A percentile compares a stretch with the other conserved stretches of the same genome.
Conservation (phyloP, 2,329 filamentous ascomycete genomes). For the Monosporascus sp. region DNA sequence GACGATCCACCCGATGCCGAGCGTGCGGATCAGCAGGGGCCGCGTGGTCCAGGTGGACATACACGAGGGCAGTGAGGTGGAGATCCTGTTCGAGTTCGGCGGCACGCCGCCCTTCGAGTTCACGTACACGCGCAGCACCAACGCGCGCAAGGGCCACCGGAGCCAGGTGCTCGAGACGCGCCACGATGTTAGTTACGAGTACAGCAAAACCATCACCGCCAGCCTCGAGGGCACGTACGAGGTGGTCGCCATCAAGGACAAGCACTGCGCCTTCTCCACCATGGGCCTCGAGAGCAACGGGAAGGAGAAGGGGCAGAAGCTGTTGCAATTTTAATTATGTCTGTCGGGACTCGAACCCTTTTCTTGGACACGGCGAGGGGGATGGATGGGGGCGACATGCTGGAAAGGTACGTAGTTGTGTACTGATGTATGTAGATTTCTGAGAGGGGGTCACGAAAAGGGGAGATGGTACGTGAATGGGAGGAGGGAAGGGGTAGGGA, state of each 20-base stretch:
- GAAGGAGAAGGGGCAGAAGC: constrained; percentile 37
- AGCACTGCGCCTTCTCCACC: constrained; percentile 82
- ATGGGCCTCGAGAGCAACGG: constrained; percentile 48
- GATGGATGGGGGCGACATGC: background rate
- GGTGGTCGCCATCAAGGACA: constrained; percentile 92
- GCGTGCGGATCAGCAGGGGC: constrained; percentile 83
- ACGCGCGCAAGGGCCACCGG: constrained; percentile 72
- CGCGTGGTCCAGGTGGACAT: constrained; percentile 80
- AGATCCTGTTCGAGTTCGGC: constrained; percentile 92
- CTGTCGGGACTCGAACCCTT: background rate
- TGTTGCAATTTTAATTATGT: constrained; percentile 16
- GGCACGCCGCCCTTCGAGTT: constrained; percentile 97
- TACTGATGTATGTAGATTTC: background rate
- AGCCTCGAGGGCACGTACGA: constrained; percentile 96
- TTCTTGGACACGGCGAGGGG: background rate
- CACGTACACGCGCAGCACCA: constrained; percentile 88
- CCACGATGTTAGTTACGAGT: constrained; percentile 78
- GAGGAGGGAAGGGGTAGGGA: background rate
- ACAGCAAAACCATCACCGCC: constrained; percentile 74
- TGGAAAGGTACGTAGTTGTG: background rate
- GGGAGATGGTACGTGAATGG: background rate
- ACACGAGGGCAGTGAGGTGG: constrained; percentile 90
- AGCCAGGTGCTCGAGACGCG: constrained; percentile 82
- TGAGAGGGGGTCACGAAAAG: background rate
- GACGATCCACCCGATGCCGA: constrained; percentile 85